phyloP scores from a whole-genome alignment of 768 basidiomycete species.

The Calvatia gigantea region DNA sequence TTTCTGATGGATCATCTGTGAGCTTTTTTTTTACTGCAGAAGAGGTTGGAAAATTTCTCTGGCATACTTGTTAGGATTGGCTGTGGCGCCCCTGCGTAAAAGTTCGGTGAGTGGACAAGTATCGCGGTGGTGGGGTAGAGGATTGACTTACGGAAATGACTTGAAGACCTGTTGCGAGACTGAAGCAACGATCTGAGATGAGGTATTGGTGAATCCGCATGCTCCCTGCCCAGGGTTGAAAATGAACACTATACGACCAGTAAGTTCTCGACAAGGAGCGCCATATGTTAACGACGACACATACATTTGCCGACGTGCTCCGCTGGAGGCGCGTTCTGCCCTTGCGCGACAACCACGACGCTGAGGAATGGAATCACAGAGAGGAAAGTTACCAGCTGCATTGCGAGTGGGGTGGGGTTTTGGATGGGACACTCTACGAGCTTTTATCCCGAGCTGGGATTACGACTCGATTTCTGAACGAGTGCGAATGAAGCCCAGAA shows the following conservation, averaged over 20 bases:
- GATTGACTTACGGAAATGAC: slow-evolving; percentile 28
- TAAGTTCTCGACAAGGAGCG: not conserved
- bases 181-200: slow-evolving; percentile 30
- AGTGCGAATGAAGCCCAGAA: not conserved
- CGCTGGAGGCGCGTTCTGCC: not conserved
- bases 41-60: too few species aligned
- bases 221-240: slow-evolving; percentile 34
- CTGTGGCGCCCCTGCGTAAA: slow-evolving; percentile 20
- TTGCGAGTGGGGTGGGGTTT: not conserved
- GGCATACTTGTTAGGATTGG: slow-evolving; percentile 24
- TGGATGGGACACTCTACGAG: not conserved
- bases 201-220: slow-evolving; percentile 34
- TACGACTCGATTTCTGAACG: not conserved
- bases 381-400: slow-evolving; percentile 1
- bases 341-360: not conserved
- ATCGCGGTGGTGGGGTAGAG: not conserved
- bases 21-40: not conserved
- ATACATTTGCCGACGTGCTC: not conserved
- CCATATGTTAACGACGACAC: not conserved
- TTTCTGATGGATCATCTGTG: slow-evolving; percentile 18
- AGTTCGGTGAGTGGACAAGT: not conserved
- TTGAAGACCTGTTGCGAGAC: slow-evolving; percentile 31
- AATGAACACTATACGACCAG: slow-evolving; percentile 24
- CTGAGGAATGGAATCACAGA: not conserved
- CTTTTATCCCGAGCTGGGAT: not conserved